phyloP scores from a whole-genome alignment of 495 filamentous ascomycete species.

The Lasiosphaeria miniovina region DNA sequence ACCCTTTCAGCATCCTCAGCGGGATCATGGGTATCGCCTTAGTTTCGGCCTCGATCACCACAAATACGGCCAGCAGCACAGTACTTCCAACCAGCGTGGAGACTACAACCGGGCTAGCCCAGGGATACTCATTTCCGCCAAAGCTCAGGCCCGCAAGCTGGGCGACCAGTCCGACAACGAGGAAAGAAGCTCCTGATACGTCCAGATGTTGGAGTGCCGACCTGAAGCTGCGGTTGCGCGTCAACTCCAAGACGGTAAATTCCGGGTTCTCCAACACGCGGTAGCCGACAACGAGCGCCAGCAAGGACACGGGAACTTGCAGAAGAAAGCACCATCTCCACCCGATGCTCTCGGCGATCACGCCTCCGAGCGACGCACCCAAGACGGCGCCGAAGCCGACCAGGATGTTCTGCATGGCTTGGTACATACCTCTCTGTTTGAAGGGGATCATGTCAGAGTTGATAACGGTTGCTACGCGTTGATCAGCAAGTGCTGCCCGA shows the following conservation, averaged over 20 bases:
- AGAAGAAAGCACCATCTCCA: constrained; percentile 51
- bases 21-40: constrained; percentile 63
- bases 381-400: constrained; percentile 53
- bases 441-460: constrained; percentile 67
- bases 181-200: constrained; percentile 49
- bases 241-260: constrained; percentile 13
- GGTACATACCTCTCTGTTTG: constrained; percentile 59
- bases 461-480: constrained; percentile 54
- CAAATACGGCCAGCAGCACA: constrained; percentile 47
- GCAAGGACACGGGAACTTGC: constrained; percentile 52
- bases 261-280: constrained; percentile 48
- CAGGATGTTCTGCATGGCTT: constrained; percentile 60
- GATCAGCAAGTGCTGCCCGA: constrained; percentile 8
- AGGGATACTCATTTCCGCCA: constrained; percentile 60
- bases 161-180: constrained; percentile 53
- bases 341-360: constrained; percentile 46
- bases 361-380: constrained; percentile 50
- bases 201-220: constrained; percentile 56
- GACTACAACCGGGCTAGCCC: constrained; percentile 52
- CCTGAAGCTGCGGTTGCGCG: constrained; percentile 21
- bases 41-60: constrained; percentile 56
- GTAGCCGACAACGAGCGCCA: constrained; percentile 54
- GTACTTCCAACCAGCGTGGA: constrained; percentile 49
- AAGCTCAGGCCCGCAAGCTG: constrained; percentile 59
- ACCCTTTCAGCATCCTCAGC: constrained; percentile 53